phyloP scores from a whole-genome alignment of 805 yeast species.

The Debaryomyces maramus region DNA sequence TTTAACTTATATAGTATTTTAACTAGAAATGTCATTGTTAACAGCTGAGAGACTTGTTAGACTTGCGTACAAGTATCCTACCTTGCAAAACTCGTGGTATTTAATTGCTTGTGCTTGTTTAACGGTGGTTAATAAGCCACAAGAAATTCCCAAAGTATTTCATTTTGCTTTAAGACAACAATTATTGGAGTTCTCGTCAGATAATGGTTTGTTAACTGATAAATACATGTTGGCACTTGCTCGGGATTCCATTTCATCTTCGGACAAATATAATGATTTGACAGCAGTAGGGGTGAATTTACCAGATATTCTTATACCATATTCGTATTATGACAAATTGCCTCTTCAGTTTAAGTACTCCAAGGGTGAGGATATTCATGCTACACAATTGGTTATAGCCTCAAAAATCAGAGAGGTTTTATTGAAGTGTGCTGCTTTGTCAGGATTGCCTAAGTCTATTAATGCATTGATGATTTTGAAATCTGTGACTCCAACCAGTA shows the following conservation, averaged over 20 bases:
- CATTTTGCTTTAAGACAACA: constrained; percentile 61
- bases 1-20: too few species aligned
- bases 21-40: constrained; percentile 26
- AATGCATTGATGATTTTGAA: constrained; percentile 69
- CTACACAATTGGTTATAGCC: constrained; percentile 39
- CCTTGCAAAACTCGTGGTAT: constrained; percentile 65
- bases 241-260: constrained; percentile 38
- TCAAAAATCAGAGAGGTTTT: constrained; percentile 72
- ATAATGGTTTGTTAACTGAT: constrained; percentile 32
- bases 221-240: constrained; percentile 35
- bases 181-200: constrained; percentile 32
- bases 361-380: constrained; percentile 34
- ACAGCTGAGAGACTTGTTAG: constrained; percentile 56
- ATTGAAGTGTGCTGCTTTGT: constrained; percentile 73
- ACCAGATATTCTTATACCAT: constrained; percentile 44
- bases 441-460: constrained; percentile 84
- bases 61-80: constrained; percentile 55
- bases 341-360: constrained; percentile 38
- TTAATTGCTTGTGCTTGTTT: constrained; percentile 77
- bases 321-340: constrained; percentile 35
- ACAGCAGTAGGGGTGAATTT: constrained; percentile 42
- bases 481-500: constrained; percentile 58
- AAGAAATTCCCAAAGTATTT: constrained; percentile 73
- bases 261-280: constrained; percentile 38
- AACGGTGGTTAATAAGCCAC: constrained; percentile 78